Percentiles rank a stretch among this genome's conserved stretches.
Conservation (phyloP, 495 filamentous ascomycete species). For the Monascus purpureus region DNA sequence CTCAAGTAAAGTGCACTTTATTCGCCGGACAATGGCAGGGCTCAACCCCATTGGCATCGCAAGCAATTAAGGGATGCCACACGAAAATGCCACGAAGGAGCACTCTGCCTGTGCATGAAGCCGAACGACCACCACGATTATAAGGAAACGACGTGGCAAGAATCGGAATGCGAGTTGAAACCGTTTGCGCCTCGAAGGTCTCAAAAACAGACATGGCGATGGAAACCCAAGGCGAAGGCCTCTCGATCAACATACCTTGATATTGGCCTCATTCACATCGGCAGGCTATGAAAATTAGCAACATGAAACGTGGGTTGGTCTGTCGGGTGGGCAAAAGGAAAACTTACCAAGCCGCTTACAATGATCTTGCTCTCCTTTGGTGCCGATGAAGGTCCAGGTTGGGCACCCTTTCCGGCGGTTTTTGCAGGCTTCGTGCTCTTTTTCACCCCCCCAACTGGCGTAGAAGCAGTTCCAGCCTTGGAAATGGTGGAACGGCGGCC, state of each 20-base stretch:
- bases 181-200: slow-evolving; percentile 27
- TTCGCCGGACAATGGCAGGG: slow-evolving; percentile 26
- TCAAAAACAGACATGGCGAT: slow-evolving; percentile 37
- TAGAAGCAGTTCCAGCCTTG: slow-evolving; percentile 37
- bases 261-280: slow-evolving; percentile 87
- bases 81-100: slow-evolving; percentile 29
- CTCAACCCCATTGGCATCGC: slow-evolving; percentile 33
- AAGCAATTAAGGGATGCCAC: slow-evolving; percentile 17
- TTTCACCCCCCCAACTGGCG: slow-evolving; percentile 75
- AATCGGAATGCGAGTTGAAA: slow-evolving; percentile 21
- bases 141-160: slow-evolving; percentile 14
- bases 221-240: slow-evolving; percentile 40
- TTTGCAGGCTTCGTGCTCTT: slow-evolving; percentile 59
- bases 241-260: slow-evolving; percentile 96
- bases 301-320: background rate
- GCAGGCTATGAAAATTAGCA: slow-evolving; percentile 59
- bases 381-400: slow-evolving; percentile 44
- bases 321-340: too few species aligned
- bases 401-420: slow-evolving; percentile 43
- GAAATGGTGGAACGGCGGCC: slow-evolving; percentile 36
- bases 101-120: slow-evolving; percentile 18
- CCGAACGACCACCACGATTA: slow-evolving; percentile 13
- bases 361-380: slow-evolving; percentile 82
- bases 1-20: slow-evolving; percentile 7
- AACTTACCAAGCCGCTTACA: slow-evolving; percentile 89